Evolutionary conservation across 139 green algal genomes (phyloP).

Genomic region (Deuterostichococcus epilithicus): DNA sequence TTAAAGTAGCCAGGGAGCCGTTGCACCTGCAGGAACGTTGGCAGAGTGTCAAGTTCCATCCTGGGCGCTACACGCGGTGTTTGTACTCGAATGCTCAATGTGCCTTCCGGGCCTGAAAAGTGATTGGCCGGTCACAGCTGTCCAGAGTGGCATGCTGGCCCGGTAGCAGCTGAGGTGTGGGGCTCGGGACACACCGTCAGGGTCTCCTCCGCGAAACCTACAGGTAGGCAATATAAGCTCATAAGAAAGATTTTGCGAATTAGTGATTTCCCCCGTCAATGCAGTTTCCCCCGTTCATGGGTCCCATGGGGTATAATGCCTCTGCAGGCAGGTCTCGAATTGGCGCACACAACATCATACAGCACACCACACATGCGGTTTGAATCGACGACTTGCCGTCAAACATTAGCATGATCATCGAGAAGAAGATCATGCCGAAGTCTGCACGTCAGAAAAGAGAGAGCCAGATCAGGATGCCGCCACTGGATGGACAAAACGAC

Average conservation of each 20-base stretch:
- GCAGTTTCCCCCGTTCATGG: too few relatives aligned
- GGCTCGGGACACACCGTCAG: slow-evolving; percentile 5
- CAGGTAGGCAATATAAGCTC: not conserved
- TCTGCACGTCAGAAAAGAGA: not conserved
- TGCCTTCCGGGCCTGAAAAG: too few relatives aligned
- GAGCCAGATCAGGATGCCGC: not conserved
- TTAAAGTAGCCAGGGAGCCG: slow-evolving; percentile 44
- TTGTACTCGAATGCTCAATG: too few relatives aligned
- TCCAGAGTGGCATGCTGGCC: not conserved
- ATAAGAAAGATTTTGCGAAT: not conserved
- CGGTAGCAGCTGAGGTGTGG: not conserved
- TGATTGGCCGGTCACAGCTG: too few relatives aligned
- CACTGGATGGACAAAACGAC: too few relatives aligned
- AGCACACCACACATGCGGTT: not conserved
- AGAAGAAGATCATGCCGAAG: slow-evolving; percentile 54
- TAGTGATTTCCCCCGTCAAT: too few relatives aligned
- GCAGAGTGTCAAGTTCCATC: not conserved
- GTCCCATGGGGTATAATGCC: too few relatives aligned
- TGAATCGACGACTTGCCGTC: too few relatives aligned
- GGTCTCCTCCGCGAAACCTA: slow-evolving; percentile 20
- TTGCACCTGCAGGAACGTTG: slow-evolving; percentile 1
- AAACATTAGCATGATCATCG: slow-evolving; percentile 35
- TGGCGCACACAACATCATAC: not conserved
- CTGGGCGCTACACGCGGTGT: too few relatives aligned
- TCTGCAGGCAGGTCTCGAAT: too few relatives aligned